phyloP scores from a whole-genome alignment of 2,329 filamentous ascomycete species.

The Pseudogymnoascus verrucosus region DNA sequence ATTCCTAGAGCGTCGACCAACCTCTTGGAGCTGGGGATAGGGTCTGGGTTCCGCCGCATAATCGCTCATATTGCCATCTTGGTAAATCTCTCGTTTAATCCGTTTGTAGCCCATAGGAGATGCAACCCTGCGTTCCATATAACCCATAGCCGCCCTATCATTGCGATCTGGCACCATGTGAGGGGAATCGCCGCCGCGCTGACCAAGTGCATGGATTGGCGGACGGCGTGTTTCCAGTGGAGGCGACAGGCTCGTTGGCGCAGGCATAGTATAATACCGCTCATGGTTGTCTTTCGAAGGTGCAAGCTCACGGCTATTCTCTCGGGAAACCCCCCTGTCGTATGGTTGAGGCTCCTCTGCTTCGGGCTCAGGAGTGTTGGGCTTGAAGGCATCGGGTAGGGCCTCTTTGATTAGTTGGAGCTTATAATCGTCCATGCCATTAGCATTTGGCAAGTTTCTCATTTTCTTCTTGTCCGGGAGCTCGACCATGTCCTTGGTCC shows the following conservation, averaged over 20 bases:
- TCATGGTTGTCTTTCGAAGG: constrained; percentile 26
- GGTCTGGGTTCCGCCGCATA: not conserved
- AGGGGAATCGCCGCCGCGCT: not conserved
- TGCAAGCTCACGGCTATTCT: constrained; percentile 15
- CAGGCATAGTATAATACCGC: constrained; percentile 21
- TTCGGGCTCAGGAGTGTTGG: not conserved
- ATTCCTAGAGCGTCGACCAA: not conserved
- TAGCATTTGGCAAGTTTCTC: constrained; percentile 39
- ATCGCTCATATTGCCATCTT: not conserved
- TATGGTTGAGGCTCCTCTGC: not conserved
- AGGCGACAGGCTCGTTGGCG: not conserved
- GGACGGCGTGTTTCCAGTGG: not conserved
- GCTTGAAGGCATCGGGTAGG: constrained; percentile 36
- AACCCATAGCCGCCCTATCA: not conserved
- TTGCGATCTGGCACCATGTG: not conserved
- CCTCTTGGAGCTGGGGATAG: not conserved
- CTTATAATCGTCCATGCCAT: constrained; percentile 50
- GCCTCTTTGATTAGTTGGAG: constrained; percentile 42
- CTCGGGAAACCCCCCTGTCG: not conserved
- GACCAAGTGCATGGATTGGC: not conserved
- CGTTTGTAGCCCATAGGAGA: not conserved
- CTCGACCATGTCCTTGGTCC: constrained; percentile 54
- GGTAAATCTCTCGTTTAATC: not conserved
- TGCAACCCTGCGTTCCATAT: not conserved
- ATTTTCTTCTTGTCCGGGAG: constrained; percentile 45